phyloP scores from a whole-genome alignment of 805 yeast species.

The Dipodascopsis uninucleata region DNA sequence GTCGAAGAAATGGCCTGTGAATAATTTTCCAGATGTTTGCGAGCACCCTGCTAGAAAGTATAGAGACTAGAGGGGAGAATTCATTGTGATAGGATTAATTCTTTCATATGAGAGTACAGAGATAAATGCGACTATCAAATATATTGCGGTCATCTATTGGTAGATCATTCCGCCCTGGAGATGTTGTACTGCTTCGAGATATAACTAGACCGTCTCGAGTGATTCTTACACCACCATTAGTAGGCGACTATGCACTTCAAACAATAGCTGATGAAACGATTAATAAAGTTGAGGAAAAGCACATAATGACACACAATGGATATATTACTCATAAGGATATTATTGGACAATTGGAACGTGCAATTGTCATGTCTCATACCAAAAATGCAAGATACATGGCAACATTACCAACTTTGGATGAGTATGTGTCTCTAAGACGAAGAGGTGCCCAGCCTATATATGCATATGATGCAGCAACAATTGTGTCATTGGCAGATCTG shows the following conservation, averaged over 20 bases:
- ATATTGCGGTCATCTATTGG: too few relatives aligned
- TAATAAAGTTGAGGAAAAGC: too few relatives aligned
- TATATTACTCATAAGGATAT: conserved; percentile 38
- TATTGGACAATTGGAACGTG: conserved; percentile 41
- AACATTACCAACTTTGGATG: conserved; percentile 46
- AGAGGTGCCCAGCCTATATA: conserved; percentile 53
- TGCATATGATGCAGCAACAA: conserved; percentile 47
- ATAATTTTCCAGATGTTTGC: too few relatives aligned
- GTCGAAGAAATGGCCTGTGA: too few relatives aligned
- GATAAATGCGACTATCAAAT: too few relatives aligned
- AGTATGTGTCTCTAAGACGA: conserved; percentile 41
- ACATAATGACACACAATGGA: too few relatives aligned
- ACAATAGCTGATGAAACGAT: too few relatives aligned
- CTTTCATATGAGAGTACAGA: too few relatives aligned
- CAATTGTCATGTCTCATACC: conserved; percentile 33
- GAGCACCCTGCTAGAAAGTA: too few relatives aligned
- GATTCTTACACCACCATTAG: neutral
- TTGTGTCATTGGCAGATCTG: conserved; percentile 47
- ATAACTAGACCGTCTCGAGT: conserved; percentile 1
- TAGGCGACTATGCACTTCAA: too few relatives aligned
- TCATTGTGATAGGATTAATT: too few relatives aligned
- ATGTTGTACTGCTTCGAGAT: conserved; percentile 1
- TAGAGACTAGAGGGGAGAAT: too few relatives aligned
- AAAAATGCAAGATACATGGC: conserved; percentile 36
- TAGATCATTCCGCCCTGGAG: conserved; percentile 3